phyloP scores from a whole-genome alignment of 2,329 filamentous ascomycete genomes.

The Xylaria arbuscula region DNA sequence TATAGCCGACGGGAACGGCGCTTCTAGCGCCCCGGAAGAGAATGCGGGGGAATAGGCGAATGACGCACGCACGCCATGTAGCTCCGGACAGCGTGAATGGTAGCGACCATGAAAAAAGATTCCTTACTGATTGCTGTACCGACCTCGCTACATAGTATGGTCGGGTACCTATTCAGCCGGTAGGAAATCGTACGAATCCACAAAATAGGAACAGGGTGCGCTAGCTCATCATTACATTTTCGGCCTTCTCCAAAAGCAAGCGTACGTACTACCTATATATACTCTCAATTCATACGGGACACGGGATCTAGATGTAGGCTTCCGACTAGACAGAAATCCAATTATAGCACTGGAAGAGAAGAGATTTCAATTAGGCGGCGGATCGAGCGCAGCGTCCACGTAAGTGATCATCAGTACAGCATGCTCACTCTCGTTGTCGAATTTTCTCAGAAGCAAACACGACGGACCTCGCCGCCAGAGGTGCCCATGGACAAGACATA shows the following conservation, averaged over 20 bases:
- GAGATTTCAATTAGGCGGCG: conserved; percentile 8
- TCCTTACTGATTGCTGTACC: background rate
- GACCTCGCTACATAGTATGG: conserved; percentile 1
- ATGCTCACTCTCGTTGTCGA: conserved; percentile 5
- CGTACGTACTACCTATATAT: conserved; percentile 13
- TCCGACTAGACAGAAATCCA: conserved; percentile 12
- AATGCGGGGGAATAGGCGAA: conserved; percentile 23
- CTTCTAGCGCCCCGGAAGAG: conserved; percentile 15
- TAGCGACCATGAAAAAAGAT: background rate
- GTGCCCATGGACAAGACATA: conserved; percentile 8
- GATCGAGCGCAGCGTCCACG: conserved; percentile 23
- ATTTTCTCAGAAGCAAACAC: conserved; percentile 2
- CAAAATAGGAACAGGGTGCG: conserved; percentile 6
- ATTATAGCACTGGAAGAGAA: conserved; percentile 1
- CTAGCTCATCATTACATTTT: conserved; percentile 5
- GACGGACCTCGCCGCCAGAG: conserved; percentile 6
- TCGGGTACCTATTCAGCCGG: conserved; percentile 31
- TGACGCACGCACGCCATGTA: conserved; percentile 4
- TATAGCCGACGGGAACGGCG: conserved; percentile 26
- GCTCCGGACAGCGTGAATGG: conserved; percentile 18
- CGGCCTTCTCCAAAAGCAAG: conserved; percentile 19
- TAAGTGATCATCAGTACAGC: conserved; percentile 24
- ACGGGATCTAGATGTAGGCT: conserved; percentile 7
- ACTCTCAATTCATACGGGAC: conserved; percentile 6
- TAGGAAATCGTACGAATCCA: conserved; percentile 16